These are phyloP conservation scores for Emergomyces pasteurianus DNA, from an alignment of 2,329 filamentous ascomycete genomes.

Conservation along the genomic window DNA sequence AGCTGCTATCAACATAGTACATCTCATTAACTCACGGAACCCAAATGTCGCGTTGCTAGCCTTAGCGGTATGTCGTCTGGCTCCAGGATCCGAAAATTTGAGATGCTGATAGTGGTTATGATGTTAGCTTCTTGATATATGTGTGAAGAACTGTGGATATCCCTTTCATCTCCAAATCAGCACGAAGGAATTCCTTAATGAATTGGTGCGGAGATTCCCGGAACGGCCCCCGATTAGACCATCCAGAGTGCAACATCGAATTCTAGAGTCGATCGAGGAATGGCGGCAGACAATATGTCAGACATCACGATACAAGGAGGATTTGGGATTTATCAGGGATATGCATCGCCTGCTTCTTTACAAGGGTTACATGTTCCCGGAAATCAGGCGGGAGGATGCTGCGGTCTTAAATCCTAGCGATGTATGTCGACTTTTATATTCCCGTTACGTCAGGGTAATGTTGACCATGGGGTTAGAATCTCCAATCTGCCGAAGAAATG, in stretches of 20 bases:
- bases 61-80: conserved; percentile 45
- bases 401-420: conserved; percentile 95
- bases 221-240: conserved; percentile 80
- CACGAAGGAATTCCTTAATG: conserved; percentile 98
- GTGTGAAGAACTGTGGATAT: conserved; percentile 99
- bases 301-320: conserved; percentile 94
- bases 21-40: conserved; percentile 93
- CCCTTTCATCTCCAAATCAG: conserved; percentile 97
- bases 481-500: conserved; percentile 97
- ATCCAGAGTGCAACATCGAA: conserved; percentile 78
- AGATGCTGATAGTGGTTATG: conserved; percentile 2
- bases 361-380: conserved; percentile 94
- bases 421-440: conserved; percentile 44
- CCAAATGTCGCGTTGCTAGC: conserved; percentile 87
- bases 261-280: conserved; percentile 93
- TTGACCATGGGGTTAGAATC: conserved; percentile 49
- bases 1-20: conserved; percentile 83
- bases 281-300: conserved; percentile 98
- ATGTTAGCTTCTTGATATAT: conserved; percentile 76
- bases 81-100: conserved; percentile 8
- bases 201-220: conserved; percentile 89
- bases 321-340: conserved; percentile 88
- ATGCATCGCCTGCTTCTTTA: conserved; percentile 95
- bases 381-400: conserved; percentile 83
- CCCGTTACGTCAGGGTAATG: conserved; percentile 1